Base-by-base conservation (phyloP, 371 early-diverging fungal genomes). In the Apophysomyces elegans region DNA sequence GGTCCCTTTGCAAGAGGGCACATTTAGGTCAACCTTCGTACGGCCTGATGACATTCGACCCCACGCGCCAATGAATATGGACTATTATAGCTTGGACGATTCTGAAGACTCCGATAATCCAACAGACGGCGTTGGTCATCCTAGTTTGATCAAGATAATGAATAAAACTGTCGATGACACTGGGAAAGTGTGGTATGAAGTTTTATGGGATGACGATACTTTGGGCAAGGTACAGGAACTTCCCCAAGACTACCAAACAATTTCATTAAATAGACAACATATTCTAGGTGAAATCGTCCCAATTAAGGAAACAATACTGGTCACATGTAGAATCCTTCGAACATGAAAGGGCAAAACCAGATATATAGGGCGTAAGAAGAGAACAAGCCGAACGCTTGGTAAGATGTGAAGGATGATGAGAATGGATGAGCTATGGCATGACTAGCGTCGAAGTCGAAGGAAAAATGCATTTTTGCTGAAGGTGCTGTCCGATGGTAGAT, bases 391-490 rank as follows among this genome's bases (percentile, higher is more conserved):
- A 11, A 1, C 2, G 13, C 13, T 41, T 41, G 4, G 13, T 41
- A 13, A 5, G 8, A 13, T 41, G 8, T 2, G 13, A 41, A 41
- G 13, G 13, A 41, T 8, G 13, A 41, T 11, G 13, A 41, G 5
- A 41, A 41, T 11, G 41, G 4, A 41, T 11, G 41, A 41, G 1
- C 32, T 26, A 26, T 26, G 32, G 32, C 32, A 13, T 46, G 11
- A 16, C 47, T 80, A 90, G 58, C 91, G 78, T 58, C 96, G 76
- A 59, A 95, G 75, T 8, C 97, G 80, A 62, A 96, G 83, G 65
- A 96, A 91, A 61, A 96, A 94, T 0, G 97, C 96, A 69, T 96
- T 95, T 65, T 93, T 93, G 72, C 94, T 94, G 63, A 83, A 87
- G 7, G 71, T 59, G 68, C 93, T 93, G 21, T 91, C 86, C 6